Percentiles rank a stretch among this genome's conserved stretches.
Evolutionary conservation across 2,329 filamentous ascomycete species (phyloP).

Genomic region (Sclerotinia nivalis): DNA sequence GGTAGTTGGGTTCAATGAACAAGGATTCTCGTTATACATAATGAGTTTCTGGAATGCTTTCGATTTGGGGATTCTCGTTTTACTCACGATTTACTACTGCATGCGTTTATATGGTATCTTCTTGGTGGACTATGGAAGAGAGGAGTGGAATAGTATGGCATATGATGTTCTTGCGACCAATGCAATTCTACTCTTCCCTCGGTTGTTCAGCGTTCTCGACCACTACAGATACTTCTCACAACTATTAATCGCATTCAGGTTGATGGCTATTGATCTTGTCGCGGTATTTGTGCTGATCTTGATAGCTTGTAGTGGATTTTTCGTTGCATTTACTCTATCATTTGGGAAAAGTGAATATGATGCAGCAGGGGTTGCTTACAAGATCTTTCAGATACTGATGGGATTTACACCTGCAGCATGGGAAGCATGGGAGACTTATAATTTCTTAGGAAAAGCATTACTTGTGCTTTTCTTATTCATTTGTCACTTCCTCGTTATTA

Average conservation of each 20-base stretch:
- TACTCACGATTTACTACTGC: conserved; percentile 87
- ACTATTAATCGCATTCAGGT: conserved; percentile 85
- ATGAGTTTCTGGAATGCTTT: conserved; percentile 99
- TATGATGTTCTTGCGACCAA: conserved; percentile 94
- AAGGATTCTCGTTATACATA: conserved; percentile 93
- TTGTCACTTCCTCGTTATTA: conserved; percentile 92
- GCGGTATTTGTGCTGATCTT: conserved; percentile 82
- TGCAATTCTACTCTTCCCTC: conserved; percentile 83
- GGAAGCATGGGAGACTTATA: conserved; percentile 78
- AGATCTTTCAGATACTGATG: conserved; percentile 92
- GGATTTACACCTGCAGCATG: conserved; percentile 94
- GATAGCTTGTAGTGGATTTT: conserved; percentile 90
- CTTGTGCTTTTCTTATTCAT: conserved; percentile 86
- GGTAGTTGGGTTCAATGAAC: conserved; percentile 92
- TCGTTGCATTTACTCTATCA: conserved; percentile 88
- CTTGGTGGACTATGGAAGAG: conserved; percentile 67
- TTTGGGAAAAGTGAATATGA: conserved; percentile 68
- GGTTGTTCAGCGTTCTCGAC: conserved; percentile 89
- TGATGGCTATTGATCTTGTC: conserved; percentile 88
- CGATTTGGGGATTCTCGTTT: conserved; percentile 82
- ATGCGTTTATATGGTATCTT: conserved; percentile 87
- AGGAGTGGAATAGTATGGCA: conserved; percentile 76
- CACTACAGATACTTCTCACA: conserved; percentile 97
- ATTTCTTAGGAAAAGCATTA: conserved; percentile 72
- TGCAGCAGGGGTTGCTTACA: conserved; percentile 77